Evolutionary conservation across 1,284 basidiomycete genomes (phyloP), one percentile per base, ranked within the genome.

Genomic region (Stygiomarasmius scandens): DNA sequence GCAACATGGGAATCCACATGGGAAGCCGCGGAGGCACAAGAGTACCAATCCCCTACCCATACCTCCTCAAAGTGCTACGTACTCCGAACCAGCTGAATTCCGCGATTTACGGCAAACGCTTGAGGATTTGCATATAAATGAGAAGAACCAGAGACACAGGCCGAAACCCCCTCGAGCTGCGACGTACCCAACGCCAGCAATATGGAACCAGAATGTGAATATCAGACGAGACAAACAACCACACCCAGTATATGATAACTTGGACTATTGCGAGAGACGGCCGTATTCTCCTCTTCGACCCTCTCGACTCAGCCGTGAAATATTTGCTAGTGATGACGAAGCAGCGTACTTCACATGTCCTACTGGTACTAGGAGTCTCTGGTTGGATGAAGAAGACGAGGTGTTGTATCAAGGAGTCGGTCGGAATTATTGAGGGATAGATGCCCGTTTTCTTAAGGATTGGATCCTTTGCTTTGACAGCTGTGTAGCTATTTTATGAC

Each of bases 1-100:
- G 49, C 46, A 53, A 48, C 49, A 27, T 12, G 60, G 59, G 49
- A 61, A 64, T 51, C 34, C 14, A n/a, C 36, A 34, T 58, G 43
- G 52, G 32, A 41, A 41, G 8, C 49, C n/a, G n/a, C 55, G 25
- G 14, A 52, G 44, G 14, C n/a, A 27, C 14, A 8, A 22, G 16
- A 52, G 29, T 34, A 8, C 43, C 11, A 57, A 57, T 38, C 55
- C 55, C 43, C 50, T 57, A 23, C 55, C 55, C 11, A 27, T 25
- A 11, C 55, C 55, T 11, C 55, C 55, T 16, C 55, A 50, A 14
- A n/a, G 6, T 16, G n/a, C 38, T 12, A 41, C 16, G 16, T 41
- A 12, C 38, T 41, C 38, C 38, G 16, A 41, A 34, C 8, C 32
- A 34, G 8, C 32, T 34, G 8, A 14, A 14, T 8, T 14, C 32